Evolutionary conservation across 2,329 filamentous ascomycete species (phyloP), one percentile per base, ranked within the genome.

Genomic region (Epichloe sylvatica): DNA sequence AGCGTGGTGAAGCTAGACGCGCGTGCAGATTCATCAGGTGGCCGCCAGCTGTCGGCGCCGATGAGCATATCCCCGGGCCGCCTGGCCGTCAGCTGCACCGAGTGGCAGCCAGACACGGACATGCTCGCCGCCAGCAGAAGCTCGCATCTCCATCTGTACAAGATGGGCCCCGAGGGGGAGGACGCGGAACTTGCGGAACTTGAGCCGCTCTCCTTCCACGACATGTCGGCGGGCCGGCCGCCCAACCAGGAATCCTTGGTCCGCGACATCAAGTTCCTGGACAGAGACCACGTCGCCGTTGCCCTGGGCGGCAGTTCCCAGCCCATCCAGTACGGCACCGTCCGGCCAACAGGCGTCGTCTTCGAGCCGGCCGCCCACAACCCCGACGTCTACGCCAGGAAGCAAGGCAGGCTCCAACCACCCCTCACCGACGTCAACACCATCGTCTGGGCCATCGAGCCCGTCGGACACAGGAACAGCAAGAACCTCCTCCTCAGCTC

Each of bases 401-500:
- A 30, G 25, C 25, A 30, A 30, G 25, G 25, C 25, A 30, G 25
- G 25, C 25, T 30, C 2, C 25, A 1, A 3, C 25, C 25, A 8
- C 25, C 25, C 25, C 25, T 25, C 23, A 51, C 55, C 4, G 33
- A 62, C 11, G 63, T 64, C n/a, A 66, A 61, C 49, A 65, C 60
- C 5, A 72, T 67, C 0, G 66, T 73, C 11, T 62, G 71, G 35
- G 71, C 73, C 0, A 66, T 78, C 3, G 67, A 75, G 35, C 68
- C 72, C 1, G 61, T 77, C 0, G 59, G 65, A 13, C 56, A 59
- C 2, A 59, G 58, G 11, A 64, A 67, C 1, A 63, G 62, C 19
- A 62, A 64, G 1, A 69, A 64, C 21, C 59, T 75, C 2, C 56
- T 78, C 6, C 64, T 79, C 12, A 74, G 69, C 49, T 67, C 73